Evolutionary conservation across 495 filamentous ascomycete genomes (phyloP).

Genomic region (Astrothelium subdiscretum): DNA sequence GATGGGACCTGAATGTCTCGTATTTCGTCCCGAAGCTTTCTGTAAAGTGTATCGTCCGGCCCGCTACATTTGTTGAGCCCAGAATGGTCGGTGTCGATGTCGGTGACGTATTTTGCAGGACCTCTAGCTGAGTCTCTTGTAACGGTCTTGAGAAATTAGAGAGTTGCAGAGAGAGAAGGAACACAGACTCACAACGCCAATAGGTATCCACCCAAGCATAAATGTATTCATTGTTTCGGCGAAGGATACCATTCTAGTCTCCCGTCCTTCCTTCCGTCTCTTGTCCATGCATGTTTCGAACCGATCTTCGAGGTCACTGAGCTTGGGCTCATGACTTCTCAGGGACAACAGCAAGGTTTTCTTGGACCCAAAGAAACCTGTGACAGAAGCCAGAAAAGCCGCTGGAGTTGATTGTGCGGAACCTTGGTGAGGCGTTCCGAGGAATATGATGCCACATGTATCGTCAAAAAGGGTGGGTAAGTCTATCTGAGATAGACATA

Average conservation of each 20-base stretch:
- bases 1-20: not conserved
- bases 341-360: not conserved
- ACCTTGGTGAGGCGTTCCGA: constrained; percentile 6
- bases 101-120: not conserved
- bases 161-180: not conserved
- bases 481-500: not conserved
- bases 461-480: not conserved
- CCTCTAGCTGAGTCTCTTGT: not conserved
- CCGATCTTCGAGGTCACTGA: not conserved
- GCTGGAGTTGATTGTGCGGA: not conserved
- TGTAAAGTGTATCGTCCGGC: not conserved
- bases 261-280: not conserved
- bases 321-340: not conserved
- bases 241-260: not conserved
- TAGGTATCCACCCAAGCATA: not conserved
- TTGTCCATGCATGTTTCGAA: not conserved
- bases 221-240: not conserved
- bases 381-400: not conserved
- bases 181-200: not conserved
- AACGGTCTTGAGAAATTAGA: not conserved
- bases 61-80: constrained; percentile 4
- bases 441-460: constrained; percentile 4
- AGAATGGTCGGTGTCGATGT: not conserved
- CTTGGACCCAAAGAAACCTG: not conserved
- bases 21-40: not conserved